phyloP scores from a whole-genome alignment of 2,329 filamentous ascomycete species.

The Pochonia chlamydosporia region DNA sequence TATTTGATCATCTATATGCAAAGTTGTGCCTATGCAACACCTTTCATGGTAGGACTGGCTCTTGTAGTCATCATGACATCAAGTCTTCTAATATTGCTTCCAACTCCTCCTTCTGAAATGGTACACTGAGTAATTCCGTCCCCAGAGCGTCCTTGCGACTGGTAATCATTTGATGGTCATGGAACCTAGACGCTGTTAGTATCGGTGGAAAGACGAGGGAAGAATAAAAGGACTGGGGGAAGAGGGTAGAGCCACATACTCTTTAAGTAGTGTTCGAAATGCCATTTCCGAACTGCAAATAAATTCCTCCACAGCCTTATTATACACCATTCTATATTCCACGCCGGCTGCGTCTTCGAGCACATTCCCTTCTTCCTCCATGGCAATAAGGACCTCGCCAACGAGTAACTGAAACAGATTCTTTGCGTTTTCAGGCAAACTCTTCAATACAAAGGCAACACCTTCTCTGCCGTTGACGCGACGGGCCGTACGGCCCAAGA shows the following conservation, averaged over 20 bases:
- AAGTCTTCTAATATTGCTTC: constrained; percentile 80
- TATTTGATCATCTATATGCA: not conserved
- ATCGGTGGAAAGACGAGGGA: constrained; percentile 18
- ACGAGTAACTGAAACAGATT: constrained; percentile 81
- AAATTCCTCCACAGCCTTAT: constrained; percentile 94
- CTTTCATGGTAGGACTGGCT: no score
- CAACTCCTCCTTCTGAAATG: constrained; percentile 81
- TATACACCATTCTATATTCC: constrained; percentile 87
- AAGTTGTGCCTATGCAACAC: no score
- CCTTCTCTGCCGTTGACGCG: constrained; percentile 85
- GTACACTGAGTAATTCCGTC: constrained; percentile 78
- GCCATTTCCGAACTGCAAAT: constrained; percentile 96
- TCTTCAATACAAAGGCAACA: constrained; percentile 83
- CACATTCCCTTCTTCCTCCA: constrained; percentile 51
- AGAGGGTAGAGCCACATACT: constrained; percentile 46
- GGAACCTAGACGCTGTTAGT: constrained; percentile 55
- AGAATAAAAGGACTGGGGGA: not conserved
- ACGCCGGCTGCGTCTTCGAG: constrained; percentile 57
- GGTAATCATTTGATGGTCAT: constrained; percentile 96
- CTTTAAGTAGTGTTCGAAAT: constrained; percentile 88
- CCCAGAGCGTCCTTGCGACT: constrained; percentile 80
- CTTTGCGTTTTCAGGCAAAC: constrained; percentile 85
- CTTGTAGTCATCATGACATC: constrained; percentile 24
- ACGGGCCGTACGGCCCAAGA: constrained; percentile 74
- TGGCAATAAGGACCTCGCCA: constrained; percentile 70